phyloP scores from a whole-genome alignment of 768 basidiomycete genomes.

The Pleurotus cornucopiae region DNA sequence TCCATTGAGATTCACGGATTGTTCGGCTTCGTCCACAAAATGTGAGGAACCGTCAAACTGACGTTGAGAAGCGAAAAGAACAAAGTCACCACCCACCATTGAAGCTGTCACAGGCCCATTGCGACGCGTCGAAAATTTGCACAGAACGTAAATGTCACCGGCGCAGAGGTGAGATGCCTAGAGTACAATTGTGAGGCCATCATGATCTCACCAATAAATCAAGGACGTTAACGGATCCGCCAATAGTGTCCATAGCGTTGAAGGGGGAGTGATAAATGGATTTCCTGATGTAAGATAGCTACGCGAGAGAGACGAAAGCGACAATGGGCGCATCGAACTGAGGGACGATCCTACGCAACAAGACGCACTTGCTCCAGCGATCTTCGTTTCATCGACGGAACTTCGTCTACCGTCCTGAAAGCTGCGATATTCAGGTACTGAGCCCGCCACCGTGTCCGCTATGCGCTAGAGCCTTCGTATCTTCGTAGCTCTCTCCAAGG shows the following conservation, averaged over 20 bases:
- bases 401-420: no score
- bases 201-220: background rate
- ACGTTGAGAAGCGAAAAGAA: background rate
- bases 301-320: slow-evolving; percentile 1
- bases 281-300: background rate
- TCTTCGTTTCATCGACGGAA: no score
- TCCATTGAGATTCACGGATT: background rate
- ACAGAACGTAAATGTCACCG: background rate
- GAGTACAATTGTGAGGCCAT: background rate
- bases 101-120: background rate
- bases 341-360: background rate
- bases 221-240: background rate
- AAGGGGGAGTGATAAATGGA: no score
- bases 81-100: slow-evolving; percentile 2
- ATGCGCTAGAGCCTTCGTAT: background rate
- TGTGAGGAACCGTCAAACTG: no score
- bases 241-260: no score
- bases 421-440: no score
- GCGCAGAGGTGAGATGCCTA: slow-evolving; percentile 5
- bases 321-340: background rate
- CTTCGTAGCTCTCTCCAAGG: slow-evolving; percentile 18
- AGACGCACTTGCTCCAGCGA: background rate
- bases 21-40: background rate
- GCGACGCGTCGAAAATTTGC: background rate
- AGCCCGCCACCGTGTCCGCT: no score